Conservation (phyloP, 139 green algal species). For the Ostreobium quekettii region DNA sequence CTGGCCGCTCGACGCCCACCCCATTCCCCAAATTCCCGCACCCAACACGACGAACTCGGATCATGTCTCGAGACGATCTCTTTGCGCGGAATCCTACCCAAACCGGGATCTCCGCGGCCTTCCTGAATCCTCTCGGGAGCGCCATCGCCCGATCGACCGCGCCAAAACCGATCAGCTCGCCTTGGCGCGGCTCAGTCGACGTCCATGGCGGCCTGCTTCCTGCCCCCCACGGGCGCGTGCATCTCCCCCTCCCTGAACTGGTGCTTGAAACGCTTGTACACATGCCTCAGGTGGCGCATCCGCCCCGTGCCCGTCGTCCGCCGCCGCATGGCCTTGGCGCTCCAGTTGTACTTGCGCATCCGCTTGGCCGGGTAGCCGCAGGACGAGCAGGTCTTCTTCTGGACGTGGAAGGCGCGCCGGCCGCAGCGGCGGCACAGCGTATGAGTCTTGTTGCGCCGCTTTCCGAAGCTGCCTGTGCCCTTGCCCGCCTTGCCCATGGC, state of each 20-base stretch:
- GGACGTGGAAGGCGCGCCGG: slow-evolving; percentile 83
- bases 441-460: slow-evolving; percentile 95
- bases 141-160: too few relatives aligned
- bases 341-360: slow-evolving; percentile 96
- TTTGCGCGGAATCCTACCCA: too few relatives aligned
- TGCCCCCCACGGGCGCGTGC: too few relatives aligned
- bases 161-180: too few relatives aligned
- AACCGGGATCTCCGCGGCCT: too few relatives aligned
- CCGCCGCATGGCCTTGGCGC: slow-evolving; percentile 91
- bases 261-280: slow-evolving; percentile 90
- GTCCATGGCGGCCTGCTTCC: too few relatives aligned
- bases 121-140: too few relatives aligned
- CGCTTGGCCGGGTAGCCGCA: slow-evolving; percentile 91
- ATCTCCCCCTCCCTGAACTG: slow-evolving; percentile 82
- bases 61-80: too few relatives aligned
- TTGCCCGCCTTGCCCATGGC: slow-evolving; percentile 94
- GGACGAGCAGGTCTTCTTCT: slow-evolving; percentile 85
- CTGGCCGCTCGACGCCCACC: too few relatives aligned
- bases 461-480: slow-evolving; percentile 90
- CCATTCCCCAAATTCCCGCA: too few relatives aligned
- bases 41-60: too few relatives aligned
- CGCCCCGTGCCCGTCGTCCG: slow-evolving; percentile 96
- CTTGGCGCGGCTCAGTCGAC: too few relatives aligned
- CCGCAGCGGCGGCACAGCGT: slow-evolving; percentile 91
- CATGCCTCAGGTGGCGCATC: slow-evolving; percentile 87